Percentiles rank a stretch among this genome's conserved stretches.
phyloP scores from a whole-genome alignment of 2,329 filamentous ascomycete genomes.

The Fusarium avenaceum region DNA sequence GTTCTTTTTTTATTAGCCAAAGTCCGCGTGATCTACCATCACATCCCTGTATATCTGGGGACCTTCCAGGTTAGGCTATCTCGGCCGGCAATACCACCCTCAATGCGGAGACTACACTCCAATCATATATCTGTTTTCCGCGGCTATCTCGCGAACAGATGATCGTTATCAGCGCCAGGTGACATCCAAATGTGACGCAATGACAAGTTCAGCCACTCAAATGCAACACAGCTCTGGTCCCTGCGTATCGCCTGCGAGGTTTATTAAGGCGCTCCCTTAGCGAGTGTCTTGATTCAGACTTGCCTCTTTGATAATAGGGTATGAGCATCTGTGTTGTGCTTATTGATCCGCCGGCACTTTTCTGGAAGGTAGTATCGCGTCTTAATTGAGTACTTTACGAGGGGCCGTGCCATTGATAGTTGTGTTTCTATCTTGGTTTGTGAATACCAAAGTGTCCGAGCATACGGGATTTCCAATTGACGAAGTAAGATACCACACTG shows the following conservation, averaged over 20 bases:
- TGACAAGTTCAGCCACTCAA: not conserved
- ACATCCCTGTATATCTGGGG: conserved; percentile 14
- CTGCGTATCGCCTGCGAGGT: conserved; percentile 18
- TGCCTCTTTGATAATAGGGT: conserved; percentile 12
- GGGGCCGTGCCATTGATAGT: not conserved
- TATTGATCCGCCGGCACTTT: not conserved
- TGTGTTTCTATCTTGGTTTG: not conserved
- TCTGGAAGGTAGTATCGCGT: conserved; percentile 21
- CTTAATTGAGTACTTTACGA: conserved; percentile 2
- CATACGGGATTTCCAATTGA: not conserved
- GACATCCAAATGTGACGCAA: not conserved
- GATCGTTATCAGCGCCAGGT: conserved; percentile 12
- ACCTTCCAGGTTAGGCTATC: conserved; percentile 32
- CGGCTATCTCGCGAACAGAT: not conserved
- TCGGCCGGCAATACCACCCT: conserved; percentile 18
- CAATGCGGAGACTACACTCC: not conserved
- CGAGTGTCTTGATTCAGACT: not conserved
- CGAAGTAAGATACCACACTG: no score
- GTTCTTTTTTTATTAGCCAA: conserved; percentile 23
- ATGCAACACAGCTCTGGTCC: no score
- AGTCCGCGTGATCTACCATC: conserved; percentile 20
- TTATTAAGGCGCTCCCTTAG: not conserved
- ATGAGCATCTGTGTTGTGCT: not conserved
- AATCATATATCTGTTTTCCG: not conserved
- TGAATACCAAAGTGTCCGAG: no score